Conservation (phyloP, 2,329 filamentous ascomycete species). For the Colletotrichum trifolii region DNA sequence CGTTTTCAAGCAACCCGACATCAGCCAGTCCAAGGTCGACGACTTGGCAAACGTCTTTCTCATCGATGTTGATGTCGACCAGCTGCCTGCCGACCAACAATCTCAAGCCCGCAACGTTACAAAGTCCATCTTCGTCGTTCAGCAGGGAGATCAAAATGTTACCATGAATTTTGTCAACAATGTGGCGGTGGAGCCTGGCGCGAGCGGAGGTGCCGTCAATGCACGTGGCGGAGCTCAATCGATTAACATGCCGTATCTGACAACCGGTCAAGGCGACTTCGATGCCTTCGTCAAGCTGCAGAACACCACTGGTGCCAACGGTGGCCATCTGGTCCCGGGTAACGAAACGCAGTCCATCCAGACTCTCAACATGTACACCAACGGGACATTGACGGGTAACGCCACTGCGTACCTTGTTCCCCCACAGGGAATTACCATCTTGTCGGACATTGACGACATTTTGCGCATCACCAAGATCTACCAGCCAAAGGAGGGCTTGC, state of each 20-base stretch:
- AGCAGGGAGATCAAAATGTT: conserved; percentile 73
- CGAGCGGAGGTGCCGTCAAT: conserved; percentile 62
- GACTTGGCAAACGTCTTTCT: conserved; percentile 78
- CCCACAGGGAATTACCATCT: conserved; percentile 73
- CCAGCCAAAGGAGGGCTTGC: conserved; percentile 76
- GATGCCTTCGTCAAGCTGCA: conserved; percentile 75
- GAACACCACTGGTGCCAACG: conserved; percentile 62
- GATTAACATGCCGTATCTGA: conserved; percentile 72
- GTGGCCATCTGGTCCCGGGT: conserved; percentile 66
- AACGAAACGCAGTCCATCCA: conserved; percentile 75
- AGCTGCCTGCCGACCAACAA: conserved; percentile 69
- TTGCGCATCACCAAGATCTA: conserved; percentile 86
- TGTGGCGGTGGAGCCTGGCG: conserved; percentile 60
- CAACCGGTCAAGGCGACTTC: conserved; percentile 77
- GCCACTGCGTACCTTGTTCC: conserved; percentile 82
- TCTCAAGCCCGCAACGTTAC: conserved; percentile 80
- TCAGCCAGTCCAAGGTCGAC: conserved; percentile 72
- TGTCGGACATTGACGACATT: conserved; percentile 85
- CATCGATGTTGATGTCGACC: conserved; percentile 69
- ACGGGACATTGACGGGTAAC: conserved; percentile 75
- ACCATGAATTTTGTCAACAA: conserved; percentile 67
- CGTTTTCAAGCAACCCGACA: conserved; percentile 82
- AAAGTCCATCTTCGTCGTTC: conserved; percentile 78
- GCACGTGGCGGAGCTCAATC: conserved; percentile 71
- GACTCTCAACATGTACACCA: conserved; percentile 74